Conservation (phyloP, 352 stramenopile genomes). For the Globisporangium megalacanthum region DNA sequence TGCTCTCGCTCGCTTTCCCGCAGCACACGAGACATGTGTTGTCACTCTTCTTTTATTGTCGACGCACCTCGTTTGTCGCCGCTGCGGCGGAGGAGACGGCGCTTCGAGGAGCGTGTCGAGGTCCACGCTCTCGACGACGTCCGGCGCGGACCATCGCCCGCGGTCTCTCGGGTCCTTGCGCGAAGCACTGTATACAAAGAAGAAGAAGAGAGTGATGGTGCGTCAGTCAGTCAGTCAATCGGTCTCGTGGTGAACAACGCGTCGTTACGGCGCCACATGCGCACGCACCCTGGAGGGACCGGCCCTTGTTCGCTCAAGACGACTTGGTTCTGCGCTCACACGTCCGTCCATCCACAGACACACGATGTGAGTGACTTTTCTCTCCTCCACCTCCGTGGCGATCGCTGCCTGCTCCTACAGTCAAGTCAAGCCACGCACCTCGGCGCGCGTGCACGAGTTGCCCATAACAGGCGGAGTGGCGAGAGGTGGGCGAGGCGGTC, state of each 20-base stretch:
- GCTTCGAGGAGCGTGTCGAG: constrained; percentile 77
- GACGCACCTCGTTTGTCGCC: constrained; percentile 49
- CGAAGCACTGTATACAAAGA: neutral
- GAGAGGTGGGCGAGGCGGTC: neutral
- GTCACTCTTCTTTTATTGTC: neutral
- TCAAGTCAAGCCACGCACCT: constrained; percentile 21
- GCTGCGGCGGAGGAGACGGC: constrained; percentile 40
- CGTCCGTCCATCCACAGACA: neutral
- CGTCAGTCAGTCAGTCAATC: no score
- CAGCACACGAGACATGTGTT: neutral
- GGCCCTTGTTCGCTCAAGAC: constrained; percentile 47
- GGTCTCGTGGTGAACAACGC: neutral
- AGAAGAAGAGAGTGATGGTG: neutral
- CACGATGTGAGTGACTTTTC: no score
- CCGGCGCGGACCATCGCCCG: constrained; percentile 67
- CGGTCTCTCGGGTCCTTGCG: constrained; percentile 19
- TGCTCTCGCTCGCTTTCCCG: no score
- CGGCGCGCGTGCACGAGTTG: constrained; percentile 57
- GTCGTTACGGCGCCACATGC: neutral
- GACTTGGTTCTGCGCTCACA: constrained; percentile 47
- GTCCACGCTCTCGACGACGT: constrained; percentile 57
- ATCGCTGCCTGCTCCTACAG: neutral
- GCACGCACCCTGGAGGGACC: constrained; percentile 32
- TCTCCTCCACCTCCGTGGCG: no score
- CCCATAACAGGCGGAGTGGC: constrained; percentile 28